A percentile compares a stretch with the other conserved stretches of the same genome.
phyloP scores from a whole-genome alignment of 2,329 filamentous ascomycete genomes.

The Bimuria novae-zelandiae region DNA sequence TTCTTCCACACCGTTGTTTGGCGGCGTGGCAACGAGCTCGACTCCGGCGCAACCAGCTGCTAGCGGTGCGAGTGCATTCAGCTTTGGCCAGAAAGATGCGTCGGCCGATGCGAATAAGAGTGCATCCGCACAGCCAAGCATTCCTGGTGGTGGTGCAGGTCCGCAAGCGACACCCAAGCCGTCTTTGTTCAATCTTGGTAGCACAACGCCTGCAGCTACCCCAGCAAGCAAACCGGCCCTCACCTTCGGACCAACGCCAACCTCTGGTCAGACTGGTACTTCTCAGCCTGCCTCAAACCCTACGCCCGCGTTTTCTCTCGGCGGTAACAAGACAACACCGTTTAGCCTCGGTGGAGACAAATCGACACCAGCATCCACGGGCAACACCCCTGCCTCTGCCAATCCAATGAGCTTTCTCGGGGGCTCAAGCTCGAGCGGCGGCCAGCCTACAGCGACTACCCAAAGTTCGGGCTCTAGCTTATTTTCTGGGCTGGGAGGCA shows the following conservation, averaged over 20 bases:
- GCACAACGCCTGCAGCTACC: constrained; percentile 35
- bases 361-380: constrained; percentile 27
- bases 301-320: constrained; percentile 22
- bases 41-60: constrained; percentile 28
- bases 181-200: constrained; percentile 34
- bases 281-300: constrained; percentile 29
- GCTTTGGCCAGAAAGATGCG: constrained; percentile 28
- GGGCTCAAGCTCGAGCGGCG: neutral
- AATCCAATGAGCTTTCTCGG: no score
- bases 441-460: neutral
- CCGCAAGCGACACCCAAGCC: constrained; percentile 40
- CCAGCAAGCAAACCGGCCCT: constrained; percentile 37
- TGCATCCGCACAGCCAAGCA: constrained; percentile 25
- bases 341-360: constrained; percentile 30
- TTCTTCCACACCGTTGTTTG: constrained; percentile 38
- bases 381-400: constrained; percentile 22
- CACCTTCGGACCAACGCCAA: constrained; percentile 31
- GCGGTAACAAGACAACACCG: constrained; percentile 23
- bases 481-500: constrained; percentile 25
- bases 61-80: constrained; percentile 24
- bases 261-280: constrained; percentile 26
- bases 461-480: constrained; percentile 16
- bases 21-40: constrained; percentile 23
- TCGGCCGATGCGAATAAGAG: constrained; percentile 40
- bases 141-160: constrained; percentile 36